Conservation (phyloP, 2,329 filamentous ascomycete genomes). For the Colletotrichum sojae region DNA sequence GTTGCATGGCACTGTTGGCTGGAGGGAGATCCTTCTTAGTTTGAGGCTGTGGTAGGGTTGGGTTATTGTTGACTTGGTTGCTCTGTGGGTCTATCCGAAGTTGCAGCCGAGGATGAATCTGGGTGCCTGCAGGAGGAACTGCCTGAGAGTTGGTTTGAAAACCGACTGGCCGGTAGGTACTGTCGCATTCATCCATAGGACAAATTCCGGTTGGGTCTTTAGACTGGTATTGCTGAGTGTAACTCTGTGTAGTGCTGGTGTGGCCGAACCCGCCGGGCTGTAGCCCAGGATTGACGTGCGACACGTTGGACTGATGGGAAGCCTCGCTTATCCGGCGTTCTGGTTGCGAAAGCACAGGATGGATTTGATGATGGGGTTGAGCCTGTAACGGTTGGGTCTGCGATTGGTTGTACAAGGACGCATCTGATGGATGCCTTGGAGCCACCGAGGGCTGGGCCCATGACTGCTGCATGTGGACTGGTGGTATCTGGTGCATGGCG, state of each 20-base stretch:
- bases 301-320: constrained; percentile 28
- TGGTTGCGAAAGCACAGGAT: neutral
- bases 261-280: neutral
- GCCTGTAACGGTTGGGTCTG: constrained; percentile 18
- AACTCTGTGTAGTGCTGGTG: neutral
- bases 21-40: no score
- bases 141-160: neutral
- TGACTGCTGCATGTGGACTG: constrained; percentile 31
- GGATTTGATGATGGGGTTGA: constrained; percentile 24
- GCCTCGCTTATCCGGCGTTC: constrained; percentile 29
- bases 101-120: neutral
- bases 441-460: constrained; percentile 27
- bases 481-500: constrained; percentile 37
- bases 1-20: neutral
- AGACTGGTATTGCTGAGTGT: constrained; percentile 8
- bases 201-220: neutral
- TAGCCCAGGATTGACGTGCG: constrained; percentile 4
- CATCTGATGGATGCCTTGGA: constrained; percentile 26
- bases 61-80: neutral
- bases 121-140: neutral
- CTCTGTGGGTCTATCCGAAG: neutral
- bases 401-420: constrained; percentile 14
- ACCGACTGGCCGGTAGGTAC: neutral
- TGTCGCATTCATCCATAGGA: neutral
- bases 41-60: neutral